phyloP scores from a whole-genome alignment of 352 stramenopile species.

The Bremia lactucae region DNA sequence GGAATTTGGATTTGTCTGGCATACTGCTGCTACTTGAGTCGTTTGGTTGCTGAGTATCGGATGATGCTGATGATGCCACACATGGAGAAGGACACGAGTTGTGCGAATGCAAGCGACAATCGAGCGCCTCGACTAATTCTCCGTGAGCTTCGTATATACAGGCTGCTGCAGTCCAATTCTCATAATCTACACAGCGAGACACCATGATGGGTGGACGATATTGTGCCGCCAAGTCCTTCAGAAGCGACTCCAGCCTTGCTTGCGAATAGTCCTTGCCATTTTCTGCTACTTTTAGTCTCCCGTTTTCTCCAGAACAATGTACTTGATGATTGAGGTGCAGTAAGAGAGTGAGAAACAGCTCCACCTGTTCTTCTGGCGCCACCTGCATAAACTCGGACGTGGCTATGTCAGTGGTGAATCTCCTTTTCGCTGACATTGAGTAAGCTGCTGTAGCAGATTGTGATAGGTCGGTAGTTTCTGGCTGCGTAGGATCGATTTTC shows the following conservation, averaged over 20 bases:
- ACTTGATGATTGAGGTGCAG: conserved; percentile 37
- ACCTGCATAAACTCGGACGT: conserved; percentile 35
- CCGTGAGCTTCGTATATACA: conserved; percentile 71
- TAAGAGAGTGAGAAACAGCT: conserved; percentile 68
- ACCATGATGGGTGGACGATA: conserved; percentile 75
- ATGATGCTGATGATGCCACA: neutral
- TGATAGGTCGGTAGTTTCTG: neutral
- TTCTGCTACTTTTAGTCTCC: neutral
- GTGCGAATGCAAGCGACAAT: conserved; percentile 67
- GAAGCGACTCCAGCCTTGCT: conserved; percentile 32
- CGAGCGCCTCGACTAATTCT: conserved; percentile 74
- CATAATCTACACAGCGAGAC: conserved; percentile 68
- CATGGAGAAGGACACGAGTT: conserved; percentile 13
- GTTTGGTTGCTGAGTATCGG: conserved; percentile 16
- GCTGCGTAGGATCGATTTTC: conserved; percentile 30
- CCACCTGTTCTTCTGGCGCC: conserved; percentile 43
- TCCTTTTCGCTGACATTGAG: conserved; percentile 2
- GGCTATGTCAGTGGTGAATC: conserved; percentile 24
- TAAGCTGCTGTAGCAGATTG: neutral
- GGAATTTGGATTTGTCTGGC: conserved; percentile 34
- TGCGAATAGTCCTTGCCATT: conserved; percentile 31
- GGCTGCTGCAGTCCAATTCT: conserved; percentile 70
- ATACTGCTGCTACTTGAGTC: conserved; percentile 12
- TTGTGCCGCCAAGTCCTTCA: conserved; percentile 44
- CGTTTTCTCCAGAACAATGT: conserved; percentile 1